Evolutionary conservation across 1,284 basidiomycete species (phyloP).

Genomic region (Ustilago curta): DNA sequence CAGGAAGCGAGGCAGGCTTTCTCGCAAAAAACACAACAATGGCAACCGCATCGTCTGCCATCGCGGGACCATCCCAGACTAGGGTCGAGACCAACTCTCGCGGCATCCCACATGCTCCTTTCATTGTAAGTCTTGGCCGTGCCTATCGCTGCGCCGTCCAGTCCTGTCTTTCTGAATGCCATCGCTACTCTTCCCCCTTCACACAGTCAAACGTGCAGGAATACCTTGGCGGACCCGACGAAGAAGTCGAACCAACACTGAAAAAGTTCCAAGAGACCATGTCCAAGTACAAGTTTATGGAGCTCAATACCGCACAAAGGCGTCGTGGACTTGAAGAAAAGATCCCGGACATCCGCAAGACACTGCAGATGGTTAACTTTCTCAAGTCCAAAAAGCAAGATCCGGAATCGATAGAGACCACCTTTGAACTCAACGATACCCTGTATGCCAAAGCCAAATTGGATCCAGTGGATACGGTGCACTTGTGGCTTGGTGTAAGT

Average conservation of each 20-base stretch:
- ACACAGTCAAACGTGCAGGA: slow-evolving; percentile 82
- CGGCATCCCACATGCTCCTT: slow-evolving; percentile 93
- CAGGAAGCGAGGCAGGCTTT: not conserved
- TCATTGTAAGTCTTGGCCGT: slow-evolving; percentile 78
- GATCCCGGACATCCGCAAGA: slow-evolving; percentile 96
- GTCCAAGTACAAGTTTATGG: slow-evolving; percentile 99
- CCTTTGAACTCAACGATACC: slow-evolving; percentile 96
- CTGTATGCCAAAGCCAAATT: slow-evolving; percentile 90
- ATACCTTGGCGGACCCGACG: slow-evolving; percentile 84
- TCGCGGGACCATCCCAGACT: slow-evolving; percentile 35
- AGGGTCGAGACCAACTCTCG: slow-evolving; percentile 76
- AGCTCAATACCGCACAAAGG: slow-evolving; percentile 84
- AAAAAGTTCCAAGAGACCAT: slow-evolving; percentile 90
- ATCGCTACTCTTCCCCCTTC: not conserved
- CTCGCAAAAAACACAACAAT: slow-evolving; percentile 15
- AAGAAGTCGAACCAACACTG: slow-evolving; percentile 82
- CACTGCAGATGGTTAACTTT: slow-evolving; percentile 87
- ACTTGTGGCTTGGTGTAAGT: slow-evolving; percentile 91
- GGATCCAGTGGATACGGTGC: slow-evolving; percentile 87
- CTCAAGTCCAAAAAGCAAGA: slow-evolving; percentile 72
- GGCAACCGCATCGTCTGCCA: slow-evolving; percentile 28
- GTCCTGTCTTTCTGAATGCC: not conserved
- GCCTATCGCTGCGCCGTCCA: not conserved
- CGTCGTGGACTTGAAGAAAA: slow-evolving; percentile 86
- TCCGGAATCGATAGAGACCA: slow-evolving; percentile 79